Percentiles rank a stretch among this genome's conserved stretches.
phyloP scores from a whole-genome alignment of 2,329 filamentous ascomycete genomes.

The Fusarium sp. region DNA sequence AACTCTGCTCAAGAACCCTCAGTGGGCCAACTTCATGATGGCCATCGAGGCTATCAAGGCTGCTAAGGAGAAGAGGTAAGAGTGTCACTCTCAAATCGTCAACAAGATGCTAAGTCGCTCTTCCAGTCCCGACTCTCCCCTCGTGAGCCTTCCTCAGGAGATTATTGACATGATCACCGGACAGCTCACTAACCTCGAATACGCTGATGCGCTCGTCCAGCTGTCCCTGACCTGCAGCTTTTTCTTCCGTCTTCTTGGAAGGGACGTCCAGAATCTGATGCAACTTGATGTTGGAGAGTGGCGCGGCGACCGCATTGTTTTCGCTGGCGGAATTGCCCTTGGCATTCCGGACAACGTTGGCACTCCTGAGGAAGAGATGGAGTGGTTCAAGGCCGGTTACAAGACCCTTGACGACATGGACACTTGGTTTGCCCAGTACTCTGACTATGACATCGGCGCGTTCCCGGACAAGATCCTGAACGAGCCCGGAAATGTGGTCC shows the following conservation, averaged over 20 bases:
- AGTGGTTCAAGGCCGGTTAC: background rate
- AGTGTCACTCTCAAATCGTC: background rate
- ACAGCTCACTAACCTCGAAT: background rate
- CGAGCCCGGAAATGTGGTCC: background rate
- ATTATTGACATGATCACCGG: conserved; percentile 5
- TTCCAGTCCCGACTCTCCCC: background rate
- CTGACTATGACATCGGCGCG: too few relatives aligned
- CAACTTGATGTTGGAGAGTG: background rate
- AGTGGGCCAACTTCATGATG: conserved; percentile 2
- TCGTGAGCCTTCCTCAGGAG: conserved; percentile 9
- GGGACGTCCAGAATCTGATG: background rate
- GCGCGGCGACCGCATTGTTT: conserved; percentile 2
- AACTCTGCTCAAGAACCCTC: background rate
- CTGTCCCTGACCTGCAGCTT: conserved; percentile 13
- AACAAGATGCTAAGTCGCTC: background rate
- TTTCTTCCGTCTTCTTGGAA: conserved; percentile 13
- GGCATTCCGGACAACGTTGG: background rate
- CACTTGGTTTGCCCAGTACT: background rate
- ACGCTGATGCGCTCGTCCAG: background rate
- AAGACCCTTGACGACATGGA: background rate
- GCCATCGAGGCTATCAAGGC: background rate
- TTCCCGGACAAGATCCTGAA: background rate
- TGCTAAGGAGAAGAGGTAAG: conserved; percentile 12
- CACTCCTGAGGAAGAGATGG: background rate
- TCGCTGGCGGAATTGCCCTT: background rate